Evolutionary conservation across 805 yeast species (phyloP), one percentile per base, ranked within the genome.

Genomic region (Yarrowia sp.): DNA sequence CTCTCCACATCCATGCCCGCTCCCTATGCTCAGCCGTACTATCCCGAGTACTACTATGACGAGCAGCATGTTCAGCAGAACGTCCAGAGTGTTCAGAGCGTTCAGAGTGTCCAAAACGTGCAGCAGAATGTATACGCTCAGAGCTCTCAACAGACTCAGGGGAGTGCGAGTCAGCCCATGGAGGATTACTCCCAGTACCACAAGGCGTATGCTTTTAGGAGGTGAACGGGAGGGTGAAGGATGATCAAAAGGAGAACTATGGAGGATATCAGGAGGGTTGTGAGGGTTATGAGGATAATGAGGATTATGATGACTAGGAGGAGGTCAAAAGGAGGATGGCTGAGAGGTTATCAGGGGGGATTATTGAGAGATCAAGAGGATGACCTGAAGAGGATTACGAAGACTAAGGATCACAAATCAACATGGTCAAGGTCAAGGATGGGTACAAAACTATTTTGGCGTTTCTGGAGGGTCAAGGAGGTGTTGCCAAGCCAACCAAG

Each of bases 1-100:
- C 42, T 45, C 9, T 35, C 65, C 5, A 59, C 52, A 7, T 59
- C 65, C 65, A 45, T 45, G 42, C 52, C 65, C 2, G 65, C 42
- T 5, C 65, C 50, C 15, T 56, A 56, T 38, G 14, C 63, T 8
- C 65, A 59, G 42, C 65, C 65, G 19, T 59, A 59, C 35, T 59
- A 59, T 9, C 65, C 65, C 1, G 65, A 59, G 65, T 59, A 59
- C 65, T 59, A 59, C 52, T 59, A 59, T 19, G 65, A 59, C 52
- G 65, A 59, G 35, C 65, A 59, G 52, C 65, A 59, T 8, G 41
- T 59, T 14, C 65, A 43, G 42, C 65, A 59, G 52, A 53, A 26
- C 19, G 42, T 52, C 8, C 56, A 52, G 42, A n/a, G 42, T 19
- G 55, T 49, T n/a, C 56, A 52, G 26, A 52, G n/a, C 3, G 42